A percentile compares a stretch with the other conserved stretches of the same genome.
phyloP scores from a whole-genome alignment of 495 filamentous ascomycete species.

The Rhizodiscina lignyota region DNA sequence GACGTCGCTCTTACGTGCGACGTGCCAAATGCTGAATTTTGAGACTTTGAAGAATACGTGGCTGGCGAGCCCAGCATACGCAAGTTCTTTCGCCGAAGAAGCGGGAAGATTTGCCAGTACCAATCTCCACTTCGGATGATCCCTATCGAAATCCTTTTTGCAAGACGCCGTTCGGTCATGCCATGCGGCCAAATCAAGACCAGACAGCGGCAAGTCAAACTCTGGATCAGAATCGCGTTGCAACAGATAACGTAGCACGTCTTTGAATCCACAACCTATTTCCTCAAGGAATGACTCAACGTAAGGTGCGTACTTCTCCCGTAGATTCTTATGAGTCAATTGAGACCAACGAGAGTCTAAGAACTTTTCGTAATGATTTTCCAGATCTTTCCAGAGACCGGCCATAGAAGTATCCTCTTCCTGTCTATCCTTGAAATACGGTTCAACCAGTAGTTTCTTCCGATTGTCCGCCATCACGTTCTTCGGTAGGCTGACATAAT shows the following conservation, averaged over 20 bases:
- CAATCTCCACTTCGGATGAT: conserved; percentile 10
- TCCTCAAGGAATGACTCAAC: conserved; percentile 13
- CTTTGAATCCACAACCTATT: conserved; percentile 11
- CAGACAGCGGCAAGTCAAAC: background rate
- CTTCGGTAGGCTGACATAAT: conserved; percentile 5
- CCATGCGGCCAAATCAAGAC: conserved; percentile 2
- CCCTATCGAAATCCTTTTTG: conserved; percentile 19
- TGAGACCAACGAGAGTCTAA: background rate
- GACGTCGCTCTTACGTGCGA: conserved; percentile 10
- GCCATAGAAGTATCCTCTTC: too few relatives aligned
- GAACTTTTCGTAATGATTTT: conserved; percentile 7
- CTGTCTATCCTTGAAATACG: conserved; percentile 18
- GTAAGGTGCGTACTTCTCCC: conserved; percentile 8
- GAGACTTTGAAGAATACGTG: conserved; percentile 13
- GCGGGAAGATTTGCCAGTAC: conserved; percentile 12
- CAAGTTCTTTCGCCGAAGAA: conserved; percentile 6
- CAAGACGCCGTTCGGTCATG: conserved; percentile 11
- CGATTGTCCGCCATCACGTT: conserved; percentile 17
- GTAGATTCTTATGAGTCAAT: conserved; percentile 3
- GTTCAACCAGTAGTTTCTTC: conserved; percentile 11
- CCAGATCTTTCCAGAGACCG: conserved; percentile 1
- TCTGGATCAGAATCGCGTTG: conserved; percentile 1
- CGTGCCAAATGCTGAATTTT: conserved; percentile 17
- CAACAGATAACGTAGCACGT: conserved; percentile 15
- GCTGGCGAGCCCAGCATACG: conserved; percentile 12